Conservation (phyloP, 306 rosid species). For the Cucumis cinereus region DNA sequence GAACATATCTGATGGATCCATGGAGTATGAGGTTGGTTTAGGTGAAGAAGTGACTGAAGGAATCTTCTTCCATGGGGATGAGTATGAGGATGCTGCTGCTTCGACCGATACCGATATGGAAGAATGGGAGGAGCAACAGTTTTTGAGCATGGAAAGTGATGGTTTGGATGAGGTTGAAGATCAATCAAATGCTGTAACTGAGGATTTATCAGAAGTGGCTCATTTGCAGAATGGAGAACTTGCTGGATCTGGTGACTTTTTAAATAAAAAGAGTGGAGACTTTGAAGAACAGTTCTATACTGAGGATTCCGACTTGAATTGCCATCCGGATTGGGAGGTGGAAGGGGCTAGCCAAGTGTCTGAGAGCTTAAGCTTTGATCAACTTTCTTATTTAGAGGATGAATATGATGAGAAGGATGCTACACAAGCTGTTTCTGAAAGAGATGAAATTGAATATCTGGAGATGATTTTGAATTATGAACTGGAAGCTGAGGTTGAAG, state of each 20-base stretch:
- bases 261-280: slow-evolving; percentile 16
- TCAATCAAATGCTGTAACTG: slow-evolving; percentile 16
- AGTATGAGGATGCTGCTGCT: slow-evolving; percentile 23
- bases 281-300: slow-evolving; percentile 18
- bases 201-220: slow-evolving; percentile 16
- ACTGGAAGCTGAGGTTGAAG: slow-evolving; percentile 5
- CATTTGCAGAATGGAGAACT: slow-evolving; percentile 15
- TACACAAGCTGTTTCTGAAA: slow-evolving; percentile 12
- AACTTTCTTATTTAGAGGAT: slow-evolving; percentile 19
- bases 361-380: slow-evolving; percentile 16
- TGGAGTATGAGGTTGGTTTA: slow-evolving; percentile 20
- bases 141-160: slow-evolving; percentile 16
- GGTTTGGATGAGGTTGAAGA: slow-evolving; percentile 23
- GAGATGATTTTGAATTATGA: slow-evolving; percentile 8
- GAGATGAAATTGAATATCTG: slow-evolving; percentile 10
- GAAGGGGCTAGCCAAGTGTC: slow-evolving; percentile 18
- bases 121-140: slow-evolving; percentile 35
- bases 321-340: slow-evolving; percentile 10
- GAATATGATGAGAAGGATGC: slow-evolving; percentile 12
- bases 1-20: slow-evolving; percentile 13
- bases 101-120: slow-evolving; percentile 28
- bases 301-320: slow-evolving; percentile 10
- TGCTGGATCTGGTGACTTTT: not conserved
- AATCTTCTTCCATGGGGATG: slow-evolving; percentile 23
- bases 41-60: slow-evolving; percentile 20